Evolutionary conservation across 2,329 filamentous ascomycete genomes (phyloP).

Genomic region (Fusarium subglutinans): DNA sequence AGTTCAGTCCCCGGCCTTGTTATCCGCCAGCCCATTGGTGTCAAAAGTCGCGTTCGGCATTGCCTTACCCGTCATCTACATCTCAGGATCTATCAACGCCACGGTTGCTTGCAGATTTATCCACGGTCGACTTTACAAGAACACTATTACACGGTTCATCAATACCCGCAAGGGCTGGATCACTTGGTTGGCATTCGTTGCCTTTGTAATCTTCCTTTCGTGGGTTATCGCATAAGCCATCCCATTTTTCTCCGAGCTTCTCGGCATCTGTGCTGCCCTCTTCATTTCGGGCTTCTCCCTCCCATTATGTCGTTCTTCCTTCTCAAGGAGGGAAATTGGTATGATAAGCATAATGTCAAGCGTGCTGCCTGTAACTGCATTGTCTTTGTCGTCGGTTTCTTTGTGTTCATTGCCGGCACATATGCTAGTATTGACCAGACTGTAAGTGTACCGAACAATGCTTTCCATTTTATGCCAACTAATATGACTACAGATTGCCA

Average conservation of each 20-base stretch:
- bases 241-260: conserved; percentile 74
- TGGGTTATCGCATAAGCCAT: conserved; percentile 78
- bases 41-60: conserved; percentile 75
- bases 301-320: conserved; percentile 55
- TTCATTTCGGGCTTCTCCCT: conserved; percentile 57
- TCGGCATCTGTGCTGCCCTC: conserved; percentile 61
- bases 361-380: conserved; percentile 36
- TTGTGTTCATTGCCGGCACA: conserved; percentile 45
- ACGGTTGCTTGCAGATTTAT: conserved; percentile 57
- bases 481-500: conserved; percentile 21
- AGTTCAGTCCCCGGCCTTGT: conserved; percentile 73
- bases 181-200: conserved; percentile 68
- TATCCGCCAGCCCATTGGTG: conserved; percentile 66
- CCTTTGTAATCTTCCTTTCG: conserved; percentile 67
- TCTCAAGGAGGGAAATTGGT: conserved; percentile 43
- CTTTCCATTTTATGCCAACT: not conserved
- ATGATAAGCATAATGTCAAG: conserved; percentile 40
- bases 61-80: conserved; percentile 76
- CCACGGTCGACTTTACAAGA: conserved; percentile 54
- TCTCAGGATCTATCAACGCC: conserved; percentile 76
- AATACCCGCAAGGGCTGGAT: conserved; percentile 58
- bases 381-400: conserved; percentile 42
- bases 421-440: conserved; percentile 45
- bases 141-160: conserved; percentile 55
- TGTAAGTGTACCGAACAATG: conserved; percentile 24